Conservation (phyloP, 768 basidiomycete genomes). For the Lactarius evosmus region DNA sequence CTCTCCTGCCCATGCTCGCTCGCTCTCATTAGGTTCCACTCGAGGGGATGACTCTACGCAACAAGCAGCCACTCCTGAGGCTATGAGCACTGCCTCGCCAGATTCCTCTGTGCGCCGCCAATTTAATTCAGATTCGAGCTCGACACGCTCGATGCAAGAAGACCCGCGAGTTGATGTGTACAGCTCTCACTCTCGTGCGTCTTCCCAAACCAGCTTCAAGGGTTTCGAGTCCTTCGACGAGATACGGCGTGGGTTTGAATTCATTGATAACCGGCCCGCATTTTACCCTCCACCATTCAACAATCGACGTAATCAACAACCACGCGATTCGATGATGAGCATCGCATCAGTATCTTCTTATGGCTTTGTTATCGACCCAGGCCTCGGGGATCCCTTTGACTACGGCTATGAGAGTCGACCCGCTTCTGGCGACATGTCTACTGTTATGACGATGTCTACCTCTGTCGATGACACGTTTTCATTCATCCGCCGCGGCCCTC, state of each 20-base stretch:
- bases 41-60: constrained; percentile 35
- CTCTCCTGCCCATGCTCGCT: constrained; percentile 50
- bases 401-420: constrained; percentile 56
- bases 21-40: constrained; percentile 45
- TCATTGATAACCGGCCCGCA: constrained; percentile 54
- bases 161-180: constrained; percentile 25
- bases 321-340: constrained; percentile 62
- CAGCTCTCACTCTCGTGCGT: constrained; percentile 36
- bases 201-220: constrained; percentile 61
- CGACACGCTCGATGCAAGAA: constrained; percentile 36
- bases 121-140: constrained; percentile 45
- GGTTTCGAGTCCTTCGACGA: constrained; percentile 77
- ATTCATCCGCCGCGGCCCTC: constrained; percentile 44
- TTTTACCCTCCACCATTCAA: constrained; percentile 53
- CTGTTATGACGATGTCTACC: constrained; percentile 44
- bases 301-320: constrained; percentile 41
- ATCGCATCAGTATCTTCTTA: constrained; percentile 81
- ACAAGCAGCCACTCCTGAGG: constrained; percentile 32
- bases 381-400: constrained; percentile 69
- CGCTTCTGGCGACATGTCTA: constrained; percentile 55
- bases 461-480: constrained; percentile 71
- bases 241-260: constrained; percentile 77
- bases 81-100: constrained; percentile 34
- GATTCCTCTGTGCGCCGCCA: constrained; percentile 36
- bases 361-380: constrained; percentile 61